Evolutionary conservation across 768 basidiomycete genomes (phyloP).

Genomic region (Tephrocybe sp.): DNA sequence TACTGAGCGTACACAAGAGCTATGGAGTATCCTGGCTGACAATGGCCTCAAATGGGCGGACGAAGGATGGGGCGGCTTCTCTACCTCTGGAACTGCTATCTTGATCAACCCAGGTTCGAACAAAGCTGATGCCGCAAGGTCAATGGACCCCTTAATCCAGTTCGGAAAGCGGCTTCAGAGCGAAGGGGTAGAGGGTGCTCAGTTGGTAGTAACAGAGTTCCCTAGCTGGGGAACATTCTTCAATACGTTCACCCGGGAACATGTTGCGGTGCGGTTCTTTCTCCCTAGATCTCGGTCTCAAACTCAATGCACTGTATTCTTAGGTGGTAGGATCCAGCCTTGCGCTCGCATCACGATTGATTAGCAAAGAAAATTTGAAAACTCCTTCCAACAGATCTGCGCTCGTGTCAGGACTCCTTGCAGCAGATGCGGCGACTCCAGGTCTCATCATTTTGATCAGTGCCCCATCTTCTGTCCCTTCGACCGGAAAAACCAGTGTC

Average conservation of each 20-base stretch:
- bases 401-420: slow-evolving; percentile 36
- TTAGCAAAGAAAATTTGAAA: slow-evolving; percentile 38
- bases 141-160: slow-evolving; percentile 41
- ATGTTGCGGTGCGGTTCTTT: slow-evolving; percentile 34
- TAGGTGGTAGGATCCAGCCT: slow-evolving; percentile 40
- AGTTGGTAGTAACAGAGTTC: slow-evolving; percentile 36
- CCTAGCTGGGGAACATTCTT: slow-evolving; percentile 43
- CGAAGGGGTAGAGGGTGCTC: slow-evolving; percentile 24
- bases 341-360: slow-evolving; percentile 44
- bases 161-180: slow-evolving; percentile 29
- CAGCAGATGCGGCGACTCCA: slow-evolving; percentile 34
- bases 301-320: slow-evolving; percentile 1
- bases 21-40: slow-evolving; percentile 37
- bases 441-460: slow-evolving; percentile 42
- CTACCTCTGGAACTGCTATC: slow-evolving; percentile 34
- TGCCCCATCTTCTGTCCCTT: slow-evolving; percentile 35
- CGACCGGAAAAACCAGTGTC: slow-evolving; percentile 39
- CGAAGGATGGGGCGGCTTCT: slow-evolving; percentile 51
- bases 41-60: slow-evolving; percentile 41
- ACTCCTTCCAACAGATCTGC: slow-evolving; percentile 26
- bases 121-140: slow-evolving; percentile 34
- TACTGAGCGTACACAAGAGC: slow-evolving; percentile 26
- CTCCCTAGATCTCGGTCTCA: neutral
- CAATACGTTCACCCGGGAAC: slow-evolving; percentile 32
- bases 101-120: slow-evolving; percentile 45